phyloP scores from a whole-genome alignment of 202 grass and related monocot species.

The Sporobolus alterniflorus region DNA sequence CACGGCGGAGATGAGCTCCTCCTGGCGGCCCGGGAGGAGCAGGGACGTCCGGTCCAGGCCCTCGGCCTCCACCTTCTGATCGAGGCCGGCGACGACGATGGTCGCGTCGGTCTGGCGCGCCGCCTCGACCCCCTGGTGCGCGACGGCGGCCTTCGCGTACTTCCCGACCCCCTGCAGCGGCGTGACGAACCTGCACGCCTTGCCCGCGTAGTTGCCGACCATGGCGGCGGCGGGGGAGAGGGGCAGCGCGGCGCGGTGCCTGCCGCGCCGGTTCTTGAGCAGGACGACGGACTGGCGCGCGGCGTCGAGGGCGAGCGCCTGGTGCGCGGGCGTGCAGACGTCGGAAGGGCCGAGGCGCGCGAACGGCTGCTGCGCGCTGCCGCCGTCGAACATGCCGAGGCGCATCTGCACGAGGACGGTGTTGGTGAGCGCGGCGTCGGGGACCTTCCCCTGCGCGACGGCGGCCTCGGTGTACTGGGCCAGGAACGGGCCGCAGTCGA shows the following conservation, averaged over 20 bases:
- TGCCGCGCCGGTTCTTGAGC: constrained; percentile 42
- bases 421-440: constrained; percentile 58
- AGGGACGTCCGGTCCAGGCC: constrained; percentile 46
- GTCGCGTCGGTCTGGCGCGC: constrained; percentile 51
- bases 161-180: constrained; percentile 57
- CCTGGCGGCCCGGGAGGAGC: constrained; percentile 71
- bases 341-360: constrained; percentile 53
- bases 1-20: constrained; percentile 73
- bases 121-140: constrained; percentile 44
- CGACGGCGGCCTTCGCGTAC: constrained; percentile 58
- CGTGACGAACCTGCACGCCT: constrained; percentile 68
- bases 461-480: constrained; percentile 57
- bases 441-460: constrained; percentile 39
- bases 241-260: neutral
- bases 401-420: constrained; percentile 80
- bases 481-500: constrained; percentile 80
- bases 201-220: constrained; percentile 80
- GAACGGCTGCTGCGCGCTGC: constrained; percentile 48
- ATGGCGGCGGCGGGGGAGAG: constrained; percentile 50
- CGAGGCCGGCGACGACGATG: constrained; percentile 58
- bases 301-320: constrained; percentile 67
- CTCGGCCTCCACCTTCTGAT: constrained; percentile 77
- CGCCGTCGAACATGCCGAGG: constrained; percentile 85
- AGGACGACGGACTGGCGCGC: constrained; percentile 73
- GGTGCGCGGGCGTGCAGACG: constrained; percentile 66